Percentiles rank a stretch among this genome's conserved stretches.
These are phyloP conservation scores for Tricholoma sp. DNA, from an alignment of 768 basidiomycete genomes.

Conservation along the genomic window DNA sequence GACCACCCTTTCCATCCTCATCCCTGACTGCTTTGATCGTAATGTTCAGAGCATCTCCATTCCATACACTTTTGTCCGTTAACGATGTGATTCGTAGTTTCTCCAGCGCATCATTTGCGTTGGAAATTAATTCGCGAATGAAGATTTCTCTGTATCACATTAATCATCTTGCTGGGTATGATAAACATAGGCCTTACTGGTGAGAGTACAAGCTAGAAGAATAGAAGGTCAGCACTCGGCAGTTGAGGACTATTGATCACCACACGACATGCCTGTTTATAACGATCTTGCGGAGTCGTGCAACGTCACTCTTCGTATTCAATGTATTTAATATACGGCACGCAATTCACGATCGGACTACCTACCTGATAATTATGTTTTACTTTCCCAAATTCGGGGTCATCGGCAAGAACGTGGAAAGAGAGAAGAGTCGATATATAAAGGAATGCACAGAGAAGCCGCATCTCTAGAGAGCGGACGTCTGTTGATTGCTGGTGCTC, in stretches of 20 bases:
- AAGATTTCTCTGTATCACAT: slow-evolving; percentile 60
- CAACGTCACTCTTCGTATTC: slow-evolving; percentile 74
- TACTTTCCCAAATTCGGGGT: slow-evolving; percentile 37
- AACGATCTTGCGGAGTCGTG: slow-evolving; percentile 88
- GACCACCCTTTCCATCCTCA: slow-evolving; percentile 63
- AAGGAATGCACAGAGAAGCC: slow-evolving; percentile 48
- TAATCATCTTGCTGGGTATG: slow-evolving; percentile 2
- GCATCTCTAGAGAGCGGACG: slow-evolving; percentile 42
- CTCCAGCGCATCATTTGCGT: slow-evolving; percentile 95
- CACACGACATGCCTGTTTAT: slow-evolving; percentile 63
- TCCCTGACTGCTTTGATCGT: slow-evolving; percentile 76
- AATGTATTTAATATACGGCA: not conserved
- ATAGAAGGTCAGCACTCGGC: not conserved
- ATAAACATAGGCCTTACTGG: slow-evolving; percentile 39
- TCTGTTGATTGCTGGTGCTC: not conserved
- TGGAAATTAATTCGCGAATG: slow-evolving; percentile 86
- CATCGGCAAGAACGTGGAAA: slow-evolving; percentile 46
- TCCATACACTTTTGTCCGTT: slow-evolving; percentile 67
- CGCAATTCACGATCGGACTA: slow-evolving; percentile 1
- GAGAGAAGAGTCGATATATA: slow-evolving; percentile 37
- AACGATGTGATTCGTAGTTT: slow-evolving; percentile 85
- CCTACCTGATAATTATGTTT: slow-evolving; percentile 71
- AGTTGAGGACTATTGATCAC: not conserved
- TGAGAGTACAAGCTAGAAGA: slow-evolving; percentile 72
- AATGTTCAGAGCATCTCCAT: slow-evolving; percentile 78